These are phyloP conservation scores for Malania oleifera DNA, from an alignment of 164 flowering plant genomes.

Conservation along the genomic window DNA sequence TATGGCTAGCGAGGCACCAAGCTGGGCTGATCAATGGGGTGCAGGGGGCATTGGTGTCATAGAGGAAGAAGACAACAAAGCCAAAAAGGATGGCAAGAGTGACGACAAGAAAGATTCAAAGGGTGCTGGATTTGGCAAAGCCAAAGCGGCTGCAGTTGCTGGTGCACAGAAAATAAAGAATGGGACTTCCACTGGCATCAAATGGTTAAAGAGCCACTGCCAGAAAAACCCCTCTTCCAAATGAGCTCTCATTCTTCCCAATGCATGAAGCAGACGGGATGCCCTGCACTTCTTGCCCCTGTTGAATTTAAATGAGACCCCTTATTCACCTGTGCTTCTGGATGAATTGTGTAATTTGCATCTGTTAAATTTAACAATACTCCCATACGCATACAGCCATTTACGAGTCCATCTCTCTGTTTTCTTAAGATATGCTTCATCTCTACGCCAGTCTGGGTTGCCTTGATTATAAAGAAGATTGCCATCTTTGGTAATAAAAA, in stretches of 20 bases:
- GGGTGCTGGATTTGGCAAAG: slow-evolving; percentile 43
- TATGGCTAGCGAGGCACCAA: slow-evolving; percentile 61
- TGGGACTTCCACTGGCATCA: slow-evolving; percentile 49
- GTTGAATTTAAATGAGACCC: too few species aligned
- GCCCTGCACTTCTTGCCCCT: too few species aligned
- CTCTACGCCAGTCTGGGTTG: too few species aligned
- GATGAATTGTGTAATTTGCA: too few species aligned
- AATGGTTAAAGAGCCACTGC: slow-evolving; percentile 60
- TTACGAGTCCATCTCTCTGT: too few species aligned
- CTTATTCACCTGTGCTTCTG: too few species aligned
- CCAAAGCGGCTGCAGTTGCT: slow-evolving; percentile 39
- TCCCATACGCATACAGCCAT: too few species aligned
- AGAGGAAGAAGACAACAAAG: slow-evolving; percentile 24
- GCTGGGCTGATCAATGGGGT: slow-evolving; percentile 96
- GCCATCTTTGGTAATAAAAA: too few species aligned
- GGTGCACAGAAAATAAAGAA: slow-evolving; percentile 61
- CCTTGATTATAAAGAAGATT: too few species aligned
- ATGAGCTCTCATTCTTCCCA: slow-evolving; percentile 11
- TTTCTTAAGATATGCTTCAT: too few species aligned
- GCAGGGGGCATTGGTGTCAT: slow-evolving; percentile 62
- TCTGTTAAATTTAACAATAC: too few species aligned
- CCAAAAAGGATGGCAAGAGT: slow-evolving; percentile 19
- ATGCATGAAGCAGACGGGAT: slow-evolving; percentile 16
- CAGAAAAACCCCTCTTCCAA: slow-evolving; percentile 34
- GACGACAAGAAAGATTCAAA: slow-evolving; percentile 37